A percentile compares a stretch with the other conserved stretches of the same genome.
phyloP scores from a whole-genome alignment of 495 filamentous ascomycete genomes.

The Penicillium steckii region DNA sequence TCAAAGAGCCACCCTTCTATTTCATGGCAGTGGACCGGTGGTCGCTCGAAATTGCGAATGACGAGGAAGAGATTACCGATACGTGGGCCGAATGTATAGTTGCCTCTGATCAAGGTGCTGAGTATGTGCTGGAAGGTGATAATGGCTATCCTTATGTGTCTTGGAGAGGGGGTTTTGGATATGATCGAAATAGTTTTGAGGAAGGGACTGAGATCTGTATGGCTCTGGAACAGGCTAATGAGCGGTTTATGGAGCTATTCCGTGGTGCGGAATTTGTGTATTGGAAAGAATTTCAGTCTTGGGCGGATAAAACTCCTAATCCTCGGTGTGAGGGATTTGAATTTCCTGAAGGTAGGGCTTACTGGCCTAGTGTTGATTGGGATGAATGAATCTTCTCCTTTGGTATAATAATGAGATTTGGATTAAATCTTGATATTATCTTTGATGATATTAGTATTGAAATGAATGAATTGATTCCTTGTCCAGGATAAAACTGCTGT shows the following conservation, averaged over 20 bases:
- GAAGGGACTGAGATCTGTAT: background rate
- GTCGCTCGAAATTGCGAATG: background rate
- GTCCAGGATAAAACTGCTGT: too few species aligned
- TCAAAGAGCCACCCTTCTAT: background rate
- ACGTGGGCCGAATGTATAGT: background rate
- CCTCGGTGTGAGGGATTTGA: background rate
- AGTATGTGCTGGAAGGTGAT: background rate
- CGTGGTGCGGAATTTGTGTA: background rate
- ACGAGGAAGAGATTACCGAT: background rate
- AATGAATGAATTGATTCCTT: too few species aligned
- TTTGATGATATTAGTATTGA: too few species aligned
- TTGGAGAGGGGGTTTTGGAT: background rate
- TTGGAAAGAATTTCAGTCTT: background rate
- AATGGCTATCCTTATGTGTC: background rate
- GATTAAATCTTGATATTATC: too few species aligned
- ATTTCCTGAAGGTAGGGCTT: background rate
- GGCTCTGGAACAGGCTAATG: background rate
- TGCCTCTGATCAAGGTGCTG: background rate
- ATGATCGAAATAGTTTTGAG: background rate
- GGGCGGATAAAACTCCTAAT: background rate
- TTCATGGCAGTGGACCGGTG: constrained; percentile 1
- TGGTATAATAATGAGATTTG: too few species aligned
- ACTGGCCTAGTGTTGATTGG: background rate
- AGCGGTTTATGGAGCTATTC: background rate
- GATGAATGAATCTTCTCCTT: background rate